Evolutionary conservation across 2,329 filamentous ascomycete genomes (phyloP).

Genomic region (Epichloe baconii): DNA sequence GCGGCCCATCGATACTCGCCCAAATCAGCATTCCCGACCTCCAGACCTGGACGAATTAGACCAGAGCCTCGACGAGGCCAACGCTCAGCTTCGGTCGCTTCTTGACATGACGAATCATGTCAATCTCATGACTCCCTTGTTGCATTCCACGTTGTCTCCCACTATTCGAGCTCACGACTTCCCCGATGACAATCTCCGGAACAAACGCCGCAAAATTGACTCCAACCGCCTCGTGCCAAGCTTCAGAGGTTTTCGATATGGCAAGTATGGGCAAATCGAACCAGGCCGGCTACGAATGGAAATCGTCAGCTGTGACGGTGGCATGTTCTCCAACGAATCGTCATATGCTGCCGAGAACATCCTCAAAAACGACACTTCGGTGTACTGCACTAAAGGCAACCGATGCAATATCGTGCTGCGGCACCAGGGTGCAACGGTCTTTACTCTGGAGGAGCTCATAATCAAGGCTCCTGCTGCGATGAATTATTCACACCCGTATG

Average conservation of each 20-base stretch:
- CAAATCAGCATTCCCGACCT: constrained; percentile 6
- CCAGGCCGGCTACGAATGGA: constrained; percentile 74
- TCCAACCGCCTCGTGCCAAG: constrained; percentile 39
- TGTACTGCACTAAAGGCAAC: constrained; percentile 84
- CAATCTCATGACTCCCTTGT: constrained; percentile 15
- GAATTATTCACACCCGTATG: constrained; percentile 79
- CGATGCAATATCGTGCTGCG: constrained; percentile 76
- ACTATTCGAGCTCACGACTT: constrained; percentile 24
- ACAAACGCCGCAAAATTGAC: constrained; percentile 60
- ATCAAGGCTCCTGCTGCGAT: constrained; percentile 67
- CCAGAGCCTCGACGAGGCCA: constrained; percentile 27
- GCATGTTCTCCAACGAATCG: constrained; percentile 50
- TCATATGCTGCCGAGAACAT: constrained; percentile 67
- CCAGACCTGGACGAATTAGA: constrained; percentile 25
- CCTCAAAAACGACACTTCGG: constrained; percentile 64
- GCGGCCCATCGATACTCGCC: constrained; percentile 11
- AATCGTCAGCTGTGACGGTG: constrained; percentile 79
- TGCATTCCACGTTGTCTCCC: constrained; percentile 22
- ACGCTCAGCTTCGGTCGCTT: constrained; percentile 29
- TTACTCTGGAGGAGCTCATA: constrained; percentile 71
- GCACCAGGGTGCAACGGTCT: constrained; percentile 68
- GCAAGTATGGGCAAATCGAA: constrained; percentile 76
- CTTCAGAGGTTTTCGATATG: constrained; percentile 59
- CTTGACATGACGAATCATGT: constrained; percentile 26
- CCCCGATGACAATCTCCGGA: constrained; percentile 36